Evolutionary conservation across 768 basidiomycete genomes (phyloP).

Genomic region (Hirschioporus abietinus): DNA sequence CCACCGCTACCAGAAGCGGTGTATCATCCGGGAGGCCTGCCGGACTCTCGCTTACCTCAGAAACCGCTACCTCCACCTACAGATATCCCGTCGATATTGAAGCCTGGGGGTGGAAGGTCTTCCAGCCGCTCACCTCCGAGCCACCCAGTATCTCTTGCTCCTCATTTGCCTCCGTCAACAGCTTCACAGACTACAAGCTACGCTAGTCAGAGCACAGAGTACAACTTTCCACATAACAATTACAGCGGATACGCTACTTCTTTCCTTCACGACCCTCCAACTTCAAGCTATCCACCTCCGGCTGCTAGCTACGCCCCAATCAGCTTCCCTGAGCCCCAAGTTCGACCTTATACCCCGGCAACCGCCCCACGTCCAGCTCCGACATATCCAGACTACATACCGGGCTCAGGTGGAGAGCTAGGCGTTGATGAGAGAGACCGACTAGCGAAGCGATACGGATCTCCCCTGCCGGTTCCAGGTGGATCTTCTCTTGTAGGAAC

Average conservation of each 20-base stretch:
- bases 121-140: conserved; percentile 43
- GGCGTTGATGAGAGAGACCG: background rate
- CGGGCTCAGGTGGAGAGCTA: background rate
- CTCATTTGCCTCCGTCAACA: too few species aligned
- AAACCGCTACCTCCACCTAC: conserved; percentile 12
- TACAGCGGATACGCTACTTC: background rate
- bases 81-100: conserved; percentile 19
- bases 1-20: conserved; percentile 35
- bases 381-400: background rate
- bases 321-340: background rate
- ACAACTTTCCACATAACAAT: background rate
- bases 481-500: background rate
- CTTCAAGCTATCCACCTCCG: background rate
- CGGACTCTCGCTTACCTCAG: conserved; percentile 3
- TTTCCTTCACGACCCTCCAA: background rate
- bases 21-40: conserved; percentile 2
- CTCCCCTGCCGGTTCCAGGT: background rate
- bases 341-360: background rate
- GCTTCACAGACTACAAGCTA: background rate
- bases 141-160: conserved; percentile 15
- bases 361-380: too few species aligned
- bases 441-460: background rate
- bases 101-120: conserved; percentile 16
- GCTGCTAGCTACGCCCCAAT: background rate
- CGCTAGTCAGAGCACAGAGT: background rate